Evolutionary conservation across 208 protist genomes (phyloP).

Genomic region (Endotrypanum monterogeii): DNA sequence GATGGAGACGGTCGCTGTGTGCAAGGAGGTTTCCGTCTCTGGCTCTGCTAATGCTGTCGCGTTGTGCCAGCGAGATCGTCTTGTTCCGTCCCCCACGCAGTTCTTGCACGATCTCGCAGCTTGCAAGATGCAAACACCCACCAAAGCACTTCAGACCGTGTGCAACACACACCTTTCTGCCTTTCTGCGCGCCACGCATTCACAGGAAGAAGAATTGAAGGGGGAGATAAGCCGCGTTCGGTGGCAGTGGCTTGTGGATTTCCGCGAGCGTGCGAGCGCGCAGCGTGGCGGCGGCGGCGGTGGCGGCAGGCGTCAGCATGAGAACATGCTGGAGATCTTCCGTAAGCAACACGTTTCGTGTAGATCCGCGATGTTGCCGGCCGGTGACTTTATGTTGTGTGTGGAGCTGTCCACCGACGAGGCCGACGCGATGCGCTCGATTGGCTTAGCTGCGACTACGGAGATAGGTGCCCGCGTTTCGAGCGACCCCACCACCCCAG

Average conservation of each 20-base stretch:
- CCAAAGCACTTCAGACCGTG: not conserved
- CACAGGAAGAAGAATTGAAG: conserved; percentile 13
- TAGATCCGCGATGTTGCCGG: conserved; percentile 53
- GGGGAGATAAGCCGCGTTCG: conserved; percentile 7
- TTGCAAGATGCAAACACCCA: not conserved
- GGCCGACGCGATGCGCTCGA: not conserved
- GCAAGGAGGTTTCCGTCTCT: not conserved
- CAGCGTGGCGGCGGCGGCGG: conserved; percentile 24
- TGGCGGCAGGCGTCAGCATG: conserved; percentile 32
- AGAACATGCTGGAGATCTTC: conserved; percentile 45
- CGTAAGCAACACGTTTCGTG: conserved; percentile 39
- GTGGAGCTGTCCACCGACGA: conserved; percentile 24
- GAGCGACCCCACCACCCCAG: not conserved
- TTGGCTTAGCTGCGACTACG: not conserved
- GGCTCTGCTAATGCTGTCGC: not conserved
- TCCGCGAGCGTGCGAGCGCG: conserved; percentile 52
- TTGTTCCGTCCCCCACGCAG: conserved; percentile 29
- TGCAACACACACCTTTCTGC: not conserved
- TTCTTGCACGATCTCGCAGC: conserved; percentile 25
- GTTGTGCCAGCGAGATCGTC: not conserved
- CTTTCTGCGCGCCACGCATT: not conserved
- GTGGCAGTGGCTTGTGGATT: conserved; percentile 76
- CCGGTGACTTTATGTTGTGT: conserved; percentile 72
- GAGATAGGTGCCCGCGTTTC: not conserved
- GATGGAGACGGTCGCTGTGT: not conserved